Conservation (phyloP, 495 filamentous ascomycete species). For the Daldinia concentrica region DNA sequence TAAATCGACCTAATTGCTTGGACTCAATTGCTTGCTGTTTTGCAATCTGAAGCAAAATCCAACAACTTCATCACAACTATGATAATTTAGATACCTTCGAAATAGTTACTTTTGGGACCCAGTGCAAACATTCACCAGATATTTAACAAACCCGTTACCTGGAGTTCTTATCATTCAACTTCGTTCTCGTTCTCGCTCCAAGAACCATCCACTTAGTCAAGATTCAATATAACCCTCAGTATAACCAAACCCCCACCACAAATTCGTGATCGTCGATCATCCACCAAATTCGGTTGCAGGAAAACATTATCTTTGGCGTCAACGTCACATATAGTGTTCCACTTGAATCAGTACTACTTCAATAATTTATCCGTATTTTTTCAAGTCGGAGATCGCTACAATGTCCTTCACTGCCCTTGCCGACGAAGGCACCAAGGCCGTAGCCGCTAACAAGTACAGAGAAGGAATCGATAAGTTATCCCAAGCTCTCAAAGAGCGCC, state of each 20-base stretch:
- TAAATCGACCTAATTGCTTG: not conserved
- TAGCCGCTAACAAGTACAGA: conserved; percentile 68
- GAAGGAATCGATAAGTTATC: conserved; percentile 78
- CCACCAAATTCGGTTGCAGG: not conserved
- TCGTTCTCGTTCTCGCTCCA: not conserved
- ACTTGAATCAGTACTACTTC: not conserved
- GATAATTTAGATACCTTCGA: not conserved
- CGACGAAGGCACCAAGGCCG: conserved; percentile 63
- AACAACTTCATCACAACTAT: not conserved
- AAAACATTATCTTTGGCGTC: not conserved
- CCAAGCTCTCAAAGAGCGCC: conserved; percentile 73
- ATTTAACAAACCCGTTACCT: not conserved
- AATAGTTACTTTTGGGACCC: not conserved
- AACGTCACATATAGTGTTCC: not conserved
- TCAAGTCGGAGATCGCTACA: not conserved
- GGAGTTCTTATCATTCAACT: not conserved
- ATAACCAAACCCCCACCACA: not conserved
- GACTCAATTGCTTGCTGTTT: not conserved
- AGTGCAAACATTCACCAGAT: not conserved
- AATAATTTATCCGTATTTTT: not conserved
- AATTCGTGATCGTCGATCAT: not conserved
- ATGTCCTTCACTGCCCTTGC: conserved; percentile 47
- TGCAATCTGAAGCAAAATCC: not conserved
- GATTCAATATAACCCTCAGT: not conserved
- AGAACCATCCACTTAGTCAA: no score